Evolutionary conservation across 148 eudicot genomes (phyloP).

Genomic region (Gaultheria prostrata): DNA sequence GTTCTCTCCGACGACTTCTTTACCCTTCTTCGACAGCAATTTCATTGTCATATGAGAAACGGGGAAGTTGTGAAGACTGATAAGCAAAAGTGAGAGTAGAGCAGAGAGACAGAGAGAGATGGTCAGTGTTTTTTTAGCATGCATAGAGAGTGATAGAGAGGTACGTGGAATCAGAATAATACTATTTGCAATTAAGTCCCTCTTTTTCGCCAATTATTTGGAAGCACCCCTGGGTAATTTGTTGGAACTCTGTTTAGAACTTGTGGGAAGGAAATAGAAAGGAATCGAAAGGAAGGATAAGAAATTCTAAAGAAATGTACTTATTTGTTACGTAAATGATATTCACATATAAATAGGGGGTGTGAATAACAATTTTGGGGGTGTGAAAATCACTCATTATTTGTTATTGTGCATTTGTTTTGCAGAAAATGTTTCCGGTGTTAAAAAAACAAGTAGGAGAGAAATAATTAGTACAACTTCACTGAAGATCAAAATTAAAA

Average conservation of each 20-base stretch:
- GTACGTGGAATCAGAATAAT: background rate
- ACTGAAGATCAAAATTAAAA: background rate
- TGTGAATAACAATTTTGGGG: too few species aligned
- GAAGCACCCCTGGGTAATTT: background rate
- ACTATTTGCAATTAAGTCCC: background rate
- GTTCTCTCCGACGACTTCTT: conserved; percentile 39
- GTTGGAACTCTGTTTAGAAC: background rate
- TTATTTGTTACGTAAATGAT: background rate
- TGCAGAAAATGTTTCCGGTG: background rate
- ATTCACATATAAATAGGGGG: too few species aligned
- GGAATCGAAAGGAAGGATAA: background rate
- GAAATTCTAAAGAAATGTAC: background rate
- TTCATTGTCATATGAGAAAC: conserved; percentile 27
- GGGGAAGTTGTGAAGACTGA: background rate
- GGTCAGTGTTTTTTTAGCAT: background rate
- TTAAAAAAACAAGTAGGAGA: background rate
- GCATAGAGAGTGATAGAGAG: background rate
- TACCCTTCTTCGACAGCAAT: conserved; percentile 43
- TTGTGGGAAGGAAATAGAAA: background rate
- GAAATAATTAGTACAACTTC: background rate
- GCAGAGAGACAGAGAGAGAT: background rate
- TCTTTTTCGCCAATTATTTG: background rate
- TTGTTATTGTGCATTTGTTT: background rate
- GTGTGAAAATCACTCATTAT: too few species aligned
- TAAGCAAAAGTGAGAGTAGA: background rate